These are phyloP conservation scores for Nectriaceae sp. DNA, from an alignment of 2,329 filamentous ascomycete genomes.

Conservation along the genomic window DNA sequence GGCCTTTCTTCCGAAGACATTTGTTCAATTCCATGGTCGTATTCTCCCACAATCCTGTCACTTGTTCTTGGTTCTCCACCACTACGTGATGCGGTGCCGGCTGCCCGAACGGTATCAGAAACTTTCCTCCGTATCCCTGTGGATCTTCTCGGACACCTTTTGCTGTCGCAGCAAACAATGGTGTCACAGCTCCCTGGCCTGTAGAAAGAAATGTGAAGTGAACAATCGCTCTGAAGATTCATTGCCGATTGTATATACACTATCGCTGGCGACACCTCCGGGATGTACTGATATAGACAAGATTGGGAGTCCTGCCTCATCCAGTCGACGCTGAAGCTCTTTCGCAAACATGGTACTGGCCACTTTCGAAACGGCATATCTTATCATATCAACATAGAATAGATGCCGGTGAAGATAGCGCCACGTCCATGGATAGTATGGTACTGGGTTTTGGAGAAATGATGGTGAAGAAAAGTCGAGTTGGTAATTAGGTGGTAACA, in stretches of 20 bases:
- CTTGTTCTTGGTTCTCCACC: conserved; percentile 1
- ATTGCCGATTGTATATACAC: neutral
- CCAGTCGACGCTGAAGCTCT: conserved; percentile 8
- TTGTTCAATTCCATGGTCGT: conserved; percentile 6
- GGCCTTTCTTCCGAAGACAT: neutral
- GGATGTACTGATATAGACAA: conserved; percentile 4
- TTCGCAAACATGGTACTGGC: conserved; percentile 6
- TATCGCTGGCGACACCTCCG: conserved; percentile 5
- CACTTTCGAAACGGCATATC: conserved; percentile 14
- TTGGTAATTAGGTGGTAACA: conserved; percentile 20
- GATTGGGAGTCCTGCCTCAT: conserved; percentile 4
- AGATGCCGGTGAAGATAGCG: conserved; percentile 6
- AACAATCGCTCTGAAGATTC: neutral
- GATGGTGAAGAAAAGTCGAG: conserved; percentile 20
- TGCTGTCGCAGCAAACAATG: conserved; percentile 10
- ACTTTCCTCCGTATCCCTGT: conserved; percentile 4
- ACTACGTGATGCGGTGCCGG: neutral
- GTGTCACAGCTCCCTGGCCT: conserved; percentile 5
- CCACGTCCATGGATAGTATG: conserved; percentile 16
- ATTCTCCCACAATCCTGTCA: conserved; percentile 3
- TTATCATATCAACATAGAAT: conserved; percentile 23
- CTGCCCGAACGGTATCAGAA: conserved; percentile 3
- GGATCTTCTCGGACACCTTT: neutral
- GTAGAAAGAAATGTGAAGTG: neutral
- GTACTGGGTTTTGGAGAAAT: conserved; percentile 8